A percentile compares a stretch with the other conserved stretches of the same genome.
phyloP scores from a whole-genome alignment of 352 stramenopile genomes.

The Pythium sp. region DNA sequence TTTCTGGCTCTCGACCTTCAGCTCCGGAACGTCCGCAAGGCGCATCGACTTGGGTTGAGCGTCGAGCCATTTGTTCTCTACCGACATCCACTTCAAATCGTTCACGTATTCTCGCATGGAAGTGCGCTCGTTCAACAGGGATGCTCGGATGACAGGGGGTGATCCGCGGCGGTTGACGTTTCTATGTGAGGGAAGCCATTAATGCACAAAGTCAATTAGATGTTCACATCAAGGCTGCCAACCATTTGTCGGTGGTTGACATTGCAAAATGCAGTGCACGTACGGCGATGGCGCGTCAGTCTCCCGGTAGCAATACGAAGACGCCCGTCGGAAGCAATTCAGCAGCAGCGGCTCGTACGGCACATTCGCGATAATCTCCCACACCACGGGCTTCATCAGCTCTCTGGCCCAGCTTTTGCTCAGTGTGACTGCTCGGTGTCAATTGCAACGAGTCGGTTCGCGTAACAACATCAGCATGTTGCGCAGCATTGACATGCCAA shows the following conservation, averaged over 20 bases:
- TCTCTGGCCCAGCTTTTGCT: constrained; percentile 75
- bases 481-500: neutral
- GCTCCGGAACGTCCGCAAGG: constrained; percentile 51
- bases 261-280: constrained; percentile 5
- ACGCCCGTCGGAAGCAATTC: constrained; percentile 81
- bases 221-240: neutral
- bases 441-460: neutral
- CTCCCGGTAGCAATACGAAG: constrained; percentile 87
- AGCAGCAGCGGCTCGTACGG: constrained; percentile 72
- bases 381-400: constrained; percentile 78
- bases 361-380: constrained; percentile 79
- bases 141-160: constrained; percentile 81
- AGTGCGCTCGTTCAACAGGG: constrained; percentile 77
- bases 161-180: constrained; percentile 85
- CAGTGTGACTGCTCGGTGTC: constrained; percentile 42
- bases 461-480: neutral
- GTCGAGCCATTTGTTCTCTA: constrained; percentile 72
- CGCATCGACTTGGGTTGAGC: constrained; percentile 33
- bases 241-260: neutral
- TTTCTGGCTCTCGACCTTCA: constrained; percentile 57
- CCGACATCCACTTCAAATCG: constrained; percentile 75
- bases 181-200: constrained; percentile 25
- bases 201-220: neutral
- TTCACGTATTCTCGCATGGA: constrained; percentile 86
- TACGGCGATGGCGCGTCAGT: constrained; percentile 85